Base-by-base conservation (phyloP, 441 rosid genomes). In the Populus tomentosa region DNA sequence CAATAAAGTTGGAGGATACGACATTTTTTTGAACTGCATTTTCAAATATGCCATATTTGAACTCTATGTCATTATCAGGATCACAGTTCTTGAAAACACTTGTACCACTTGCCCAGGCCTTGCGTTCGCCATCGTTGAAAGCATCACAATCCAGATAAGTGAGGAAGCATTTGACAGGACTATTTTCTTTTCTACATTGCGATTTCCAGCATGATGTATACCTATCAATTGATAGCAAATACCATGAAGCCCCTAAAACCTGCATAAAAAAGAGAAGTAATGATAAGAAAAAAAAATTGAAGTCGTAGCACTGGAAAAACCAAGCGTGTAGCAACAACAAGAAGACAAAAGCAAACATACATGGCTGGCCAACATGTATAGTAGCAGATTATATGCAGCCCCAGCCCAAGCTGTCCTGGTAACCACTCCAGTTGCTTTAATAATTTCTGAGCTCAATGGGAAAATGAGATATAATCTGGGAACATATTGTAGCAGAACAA, bases 371-470 rank as follows among this genome's bases (percentile, higher is more conserved):
- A 95, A 67, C 94, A 95, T 91, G 89, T 86, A 93, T 10, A 95
- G 79, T 75, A 95, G 84, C 83, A 93, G 93, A 78, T 95, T 95
- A 77, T 95, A 93, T 33, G 93, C 98, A 85, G 99, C 99, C 74
- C 98, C 97, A 69, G 99, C 98, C 99, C 99, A 95, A 20, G 99
- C 97, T 81, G 99, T 93, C 84, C 90, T 89, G 30, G 97, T 91
- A 71, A 93, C 98, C 35, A 92, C 90, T 70, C 99, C 99, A 72
- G 94, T 89, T 32, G 97, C 93, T 89, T 91, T 95, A 72, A 91
- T 85, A 42, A 95, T 92, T 81, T 91, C 89, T 80, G 98, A 90
- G 79, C 98, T 94, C 75, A 95, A 83, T 7, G 98, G 98, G 56
- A 92, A 93, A 16, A 95, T 94, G 71, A 95, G 88, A 83, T 95